Conservation (phyloP, 805 yeast genomes). For the Metschnikowia santaceciliae region DNA sequence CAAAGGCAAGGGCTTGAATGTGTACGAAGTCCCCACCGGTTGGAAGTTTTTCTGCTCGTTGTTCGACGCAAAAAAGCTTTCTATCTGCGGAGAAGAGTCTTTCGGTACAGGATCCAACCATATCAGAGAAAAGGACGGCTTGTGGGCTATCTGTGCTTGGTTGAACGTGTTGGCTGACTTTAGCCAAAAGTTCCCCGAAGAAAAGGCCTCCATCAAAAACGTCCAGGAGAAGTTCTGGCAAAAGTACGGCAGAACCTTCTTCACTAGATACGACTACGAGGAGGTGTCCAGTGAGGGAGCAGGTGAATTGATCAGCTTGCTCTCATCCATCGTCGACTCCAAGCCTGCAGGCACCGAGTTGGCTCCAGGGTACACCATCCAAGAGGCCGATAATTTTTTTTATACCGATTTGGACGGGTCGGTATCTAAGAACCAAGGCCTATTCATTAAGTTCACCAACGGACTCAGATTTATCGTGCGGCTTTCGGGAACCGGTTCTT, state of each 20-base stretch:
- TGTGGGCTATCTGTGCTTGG: slow-evolving; percentile 98
- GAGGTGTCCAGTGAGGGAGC: slow-evolving; percentile 77
- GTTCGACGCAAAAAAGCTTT: slow-evolving; percentile 87
- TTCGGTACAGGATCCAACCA: slow-evolving; percentile 98
- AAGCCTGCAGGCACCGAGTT: slow-evolving; percentile 44
- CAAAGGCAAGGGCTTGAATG: slow-evolving; percentile 60
- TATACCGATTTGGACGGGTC: slow-evolving; percentile 95
- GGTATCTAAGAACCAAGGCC: slow-evolving; percentile 83
- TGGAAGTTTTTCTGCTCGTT: slow-evolving; percentile 98
- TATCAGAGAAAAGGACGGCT: slow-evolving; percentile 94
- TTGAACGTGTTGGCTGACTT: slow-evolving; percentile 88
- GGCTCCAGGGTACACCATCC: slow-evolving; percentile 50
- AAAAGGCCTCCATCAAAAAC: slow-evolving; percentile 61
- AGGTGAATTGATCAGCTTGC: slow-evolving; percentile 52
- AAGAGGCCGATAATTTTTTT: slow-evolving; percentile 81
- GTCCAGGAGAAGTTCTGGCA: slow-evolving; percentile 87
- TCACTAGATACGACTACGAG: slow-evolving; percentile 94
- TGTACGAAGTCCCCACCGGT: slow-evolving; percentile 97
- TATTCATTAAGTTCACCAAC: slow-evolving; percentile 72
- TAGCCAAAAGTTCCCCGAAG: slow-evolving; percentile 53
- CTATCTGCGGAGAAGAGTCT: slow-evolving; percentile 97
- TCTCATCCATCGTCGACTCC: slow-evolving; percentile 27
- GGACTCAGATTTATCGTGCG: slow-evolving; percentile 87
- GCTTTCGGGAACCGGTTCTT: slow-evolving; percentile 94
- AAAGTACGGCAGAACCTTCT: slow-evolving; percentile 93